phyloP scores from a whole-genome alignment of 139 green algal species.

The Trebouxia sp. region DNA sequence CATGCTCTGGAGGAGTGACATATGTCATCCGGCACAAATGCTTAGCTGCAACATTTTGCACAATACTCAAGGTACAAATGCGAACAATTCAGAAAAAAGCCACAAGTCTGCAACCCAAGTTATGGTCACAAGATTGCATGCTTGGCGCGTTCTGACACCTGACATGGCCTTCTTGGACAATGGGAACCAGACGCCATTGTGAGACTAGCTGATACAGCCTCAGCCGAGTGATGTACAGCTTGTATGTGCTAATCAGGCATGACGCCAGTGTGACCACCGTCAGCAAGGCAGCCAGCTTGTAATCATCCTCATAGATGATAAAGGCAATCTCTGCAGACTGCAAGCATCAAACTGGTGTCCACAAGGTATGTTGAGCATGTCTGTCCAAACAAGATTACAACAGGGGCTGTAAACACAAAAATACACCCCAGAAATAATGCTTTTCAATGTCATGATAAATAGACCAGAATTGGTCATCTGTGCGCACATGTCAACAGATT shows the following conservation, averaged over 20 bases:
- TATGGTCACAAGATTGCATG: too few relatives aligned
- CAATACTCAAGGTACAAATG: too few relatives aligned
- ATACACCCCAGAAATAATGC: too few relatives aligned
- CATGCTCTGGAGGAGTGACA: too few relatives aligned
- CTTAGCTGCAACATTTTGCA: too few relatives aligned
- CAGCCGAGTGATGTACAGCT: not conserved
- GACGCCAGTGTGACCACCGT: not conserved
- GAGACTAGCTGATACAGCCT: slow-evolving; percentile 1
- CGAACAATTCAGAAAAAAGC: too few relatives aligned
- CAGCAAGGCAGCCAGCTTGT: not conserved
- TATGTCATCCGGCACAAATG: too few relatives aligned
- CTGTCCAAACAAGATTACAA: not conserved
- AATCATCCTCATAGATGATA: not conserved
- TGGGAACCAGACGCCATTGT: not conserved
- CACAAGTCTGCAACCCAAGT: too few relatives aligned
- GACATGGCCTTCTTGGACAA: slow-evolving; percentile 1
- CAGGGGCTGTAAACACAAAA: not conserved
- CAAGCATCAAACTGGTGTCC: not conserved
- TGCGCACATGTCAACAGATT: too few relatives aligned
- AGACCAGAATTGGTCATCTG: too few relatives aligned
- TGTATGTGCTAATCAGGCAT: not conserved
- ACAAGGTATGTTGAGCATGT: not conserved
- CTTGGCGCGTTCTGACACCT: too few relatives aligned
- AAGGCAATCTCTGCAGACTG: not conserved
- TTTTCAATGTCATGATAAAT: too few relatives aligned